Conservation (phyloP, 805 yeast genomes). For the Clavispora santaluciae region DNA sequence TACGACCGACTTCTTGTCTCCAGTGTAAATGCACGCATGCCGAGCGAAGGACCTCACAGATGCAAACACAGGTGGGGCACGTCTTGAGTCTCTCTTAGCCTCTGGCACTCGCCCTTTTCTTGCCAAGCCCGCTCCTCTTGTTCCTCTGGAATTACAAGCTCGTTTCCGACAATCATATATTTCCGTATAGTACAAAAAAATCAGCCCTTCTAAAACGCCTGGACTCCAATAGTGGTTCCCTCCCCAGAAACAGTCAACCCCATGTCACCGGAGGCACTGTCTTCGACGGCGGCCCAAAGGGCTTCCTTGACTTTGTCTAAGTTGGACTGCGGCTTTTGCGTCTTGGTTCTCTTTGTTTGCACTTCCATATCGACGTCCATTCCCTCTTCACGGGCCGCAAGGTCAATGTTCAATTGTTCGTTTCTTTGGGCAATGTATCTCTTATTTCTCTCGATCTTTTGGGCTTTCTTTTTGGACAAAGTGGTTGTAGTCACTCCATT, state of each 20-base stretch:
- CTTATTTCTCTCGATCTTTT: constrained; percentile 75
- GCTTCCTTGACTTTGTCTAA: constrained; percentile 56
- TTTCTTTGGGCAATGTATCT: constrained; percentile 62
- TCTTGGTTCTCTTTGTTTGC: constrained; percentile 16
- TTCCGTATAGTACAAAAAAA: constrained; percentile 1
- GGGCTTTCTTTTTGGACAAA: constrained; percentile 70
- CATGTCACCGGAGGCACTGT: constrained; percentile 44
- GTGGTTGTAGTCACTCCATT: constrained; percentile 50
- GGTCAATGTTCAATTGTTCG: constrained; percentile 43
- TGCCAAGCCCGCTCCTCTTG: no score
- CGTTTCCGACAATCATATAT: background rate
- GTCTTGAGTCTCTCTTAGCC: background rate
- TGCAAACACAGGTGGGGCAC: no score
- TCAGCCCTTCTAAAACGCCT: constrained; percentile 36
- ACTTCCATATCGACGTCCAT: constrained; percentile 48
- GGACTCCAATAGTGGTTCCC: constrained; percentile 85
- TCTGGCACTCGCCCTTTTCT: no score
- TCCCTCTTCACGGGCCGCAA: constrained; percentile 41
- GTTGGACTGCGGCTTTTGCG: constrained; percentile 21
- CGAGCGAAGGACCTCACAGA: no score
- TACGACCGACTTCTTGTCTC: no score
- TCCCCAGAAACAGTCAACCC: constrained; percentile 47
- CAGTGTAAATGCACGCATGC: no score
- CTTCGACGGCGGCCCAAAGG: constrained; percentile 68
- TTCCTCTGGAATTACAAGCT: no score